Evolutionary conservation across 139 green algal genomes (phyloP).

Genomic region (Axilococcus clingmanii): DNA sequence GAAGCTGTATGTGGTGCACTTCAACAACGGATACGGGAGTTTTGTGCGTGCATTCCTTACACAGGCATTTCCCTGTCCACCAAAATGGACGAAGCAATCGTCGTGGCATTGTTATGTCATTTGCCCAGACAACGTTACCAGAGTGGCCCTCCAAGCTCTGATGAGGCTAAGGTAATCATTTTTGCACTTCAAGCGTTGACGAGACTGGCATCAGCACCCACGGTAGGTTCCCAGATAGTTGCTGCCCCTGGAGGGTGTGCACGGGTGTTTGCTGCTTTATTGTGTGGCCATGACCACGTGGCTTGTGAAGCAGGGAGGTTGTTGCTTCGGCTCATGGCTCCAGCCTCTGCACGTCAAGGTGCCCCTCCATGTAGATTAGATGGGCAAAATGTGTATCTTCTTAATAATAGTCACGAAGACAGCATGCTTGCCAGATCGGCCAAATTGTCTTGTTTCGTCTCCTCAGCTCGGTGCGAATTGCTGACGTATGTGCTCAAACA

Average conservation of each 20-base stretch:
- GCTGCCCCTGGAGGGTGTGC: slow-evolving; percentile 8
- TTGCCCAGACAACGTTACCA: slow-evolving; percentile 24
- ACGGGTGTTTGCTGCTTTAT: slow-evolving; percentile 46
- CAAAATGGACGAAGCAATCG: no score
- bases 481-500: slow-evolving; percentile 26
- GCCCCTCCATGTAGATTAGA: slow-evolving; percentile 14
- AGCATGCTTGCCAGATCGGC: slow-evolving; percentile 14
- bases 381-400: neutral
- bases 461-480: slow-evolving; percentile 10
- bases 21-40: slow-evolving; percentile 57
- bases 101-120: neutral
- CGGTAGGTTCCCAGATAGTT: slow-evolving; percentile 16
- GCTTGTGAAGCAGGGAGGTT: slow-evolving; percentile 59
- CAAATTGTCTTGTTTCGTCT: slow-evolving; percentile 51
- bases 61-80: slow-evolving; percentile 27
- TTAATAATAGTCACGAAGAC: slow-evolving; percentile 7
- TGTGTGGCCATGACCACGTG: slow-evolving; percentile 49
- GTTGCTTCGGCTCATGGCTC: slow-evolving; percentile 59
- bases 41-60: slow-evolving; percentile 73
- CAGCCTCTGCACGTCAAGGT: slow-evolving; percentile 35
- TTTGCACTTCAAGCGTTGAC: slow-evolving; percentile 63
- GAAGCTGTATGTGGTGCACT: slow-evolving; percentile 23
- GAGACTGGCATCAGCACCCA: slow-evolving; percentile 39
- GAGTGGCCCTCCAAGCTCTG: neutral
- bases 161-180: slow-evolving; percentile 35